Evolutionary conservation across 1,284 basidiomycete genomes (phyloP), one percentile per base, ranked within the genome.

Genomic region (Boletus smithii): DNA sequence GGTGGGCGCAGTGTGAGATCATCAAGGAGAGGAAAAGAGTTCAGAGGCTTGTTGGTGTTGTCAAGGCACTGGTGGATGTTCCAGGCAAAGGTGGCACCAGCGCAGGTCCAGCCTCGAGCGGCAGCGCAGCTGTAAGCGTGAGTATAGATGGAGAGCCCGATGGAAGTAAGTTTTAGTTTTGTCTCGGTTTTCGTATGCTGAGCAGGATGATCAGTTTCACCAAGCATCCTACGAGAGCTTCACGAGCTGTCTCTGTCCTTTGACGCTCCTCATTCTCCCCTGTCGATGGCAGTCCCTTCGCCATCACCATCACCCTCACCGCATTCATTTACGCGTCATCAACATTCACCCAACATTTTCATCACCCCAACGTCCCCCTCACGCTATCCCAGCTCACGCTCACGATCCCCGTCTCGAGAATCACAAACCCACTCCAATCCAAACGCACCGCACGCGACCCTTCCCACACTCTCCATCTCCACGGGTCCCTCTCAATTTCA

Each of bases 281-380:
- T 53, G 22, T 23, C 53, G 16, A 44, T 54, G 26, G 30, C 55
- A 7, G 42, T 63, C 2, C 48, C 44, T 8, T 60, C 58, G 0
- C 63, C 63, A 1, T 67, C 65, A 0, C 63, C 63, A 0, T 64
- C 62, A 0, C 59, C 59, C 4, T 61, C 60, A 5, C 60, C 62
- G 0, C 45, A 62, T 37, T 32, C 45, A 18, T 27, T 49, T 23
- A 31, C 45, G 5, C 40, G 46, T 16, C 51, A 47, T 10, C 59
- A 42, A 5, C 44, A 65, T 47, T 83, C 72, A 46, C 84, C 84
- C 8, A 83, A 85, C 57, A 87, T 88, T 53, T 83, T 76, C 59
- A 73, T 88, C 55, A 88, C 83, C 2, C 84, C 85, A 3, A 73
- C 70, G 4, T 66, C 72, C 24, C 63, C 73, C 2, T 66, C 66